A percentile compares a stretch with the other conserved stretches of the same genome.
phyloP scores from a whole-genome alignment of 1,284 basidiomycete genomes.

The Sanghuangporus weigelae region DNA sequence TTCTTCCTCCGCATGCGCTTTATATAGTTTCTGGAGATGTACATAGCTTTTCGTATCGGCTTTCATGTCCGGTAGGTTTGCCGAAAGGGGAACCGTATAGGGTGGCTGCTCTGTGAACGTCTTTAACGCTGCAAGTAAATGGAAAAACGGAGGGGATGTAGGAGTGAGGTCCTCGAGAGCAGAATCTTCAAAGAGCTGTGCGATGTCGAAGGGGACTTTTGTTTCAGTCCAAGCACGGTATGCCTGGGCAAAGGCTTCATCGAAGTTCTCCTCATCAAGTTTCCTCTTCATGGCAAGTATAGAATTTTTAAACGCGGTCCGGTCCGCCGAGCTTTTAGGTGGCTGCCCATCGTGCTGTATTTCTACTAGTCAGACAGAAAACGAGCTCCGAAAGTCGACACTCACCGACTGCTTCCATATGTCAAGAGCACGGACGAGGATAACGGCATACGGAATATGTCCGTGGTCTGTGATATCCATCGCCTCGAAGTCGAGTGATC shows the following conservation, averaged over 20 bases:
- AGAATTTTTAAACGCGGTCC: slow-evolving; percentile 70
- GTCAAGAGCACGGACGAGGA: slow-evolving; percentile 78
- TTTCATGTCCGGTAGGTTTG: slow-evolving; percentile 93
- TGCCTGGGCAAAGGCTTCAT: slow-evolving; percentile 83
- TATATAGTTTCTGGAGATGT: slow-evolving; percentile 74
- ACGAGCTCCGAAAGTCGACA: slow-evolving; percentile 6
- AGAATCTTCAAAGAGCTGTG: slow-evolving; percentile 60
- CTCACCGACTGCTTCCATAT: slow-evolving; percentile 73
- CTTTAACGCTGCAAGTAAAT: slow-evolving; percentile 78
- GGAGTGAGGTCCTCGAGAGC: slow-evolving; percentile 35
- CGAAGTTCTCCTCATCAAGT: slow-evolving; percentile 92
- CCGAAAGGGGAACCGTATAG: slow-evolving; percentile 45
- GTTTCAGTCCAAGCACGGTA: slow-evolving; percentile 71
- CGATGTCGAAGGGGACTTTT: slow-evolving; percentile 63
- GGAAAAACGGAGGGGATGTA: slow-evolving; percentile 70
- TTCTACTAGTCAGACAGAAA: slow-evolving; percentile 5
- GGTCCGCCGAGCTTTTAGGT: slow-evolving; percentile 65
- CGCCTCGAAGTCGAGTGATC: slow-evolving; percentile 62
- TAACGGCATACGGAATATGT: slow-evolving; percentile 83
- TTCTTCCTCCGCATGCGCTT: slow-evolving; percentile 65
- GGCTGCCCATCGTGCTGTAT: slow-evolving; percentile 57
- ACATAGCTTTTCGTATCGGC: slow-evolving; percentile 84
- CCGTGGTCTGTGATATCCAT: slow-evolving; percentile 85
- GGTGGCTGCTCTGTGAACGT: slow-evolving; percentile 45
- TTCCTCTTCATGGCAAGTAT: slow-evolving; percentile 62